phyloP scores from a whole-genome alignment of 352 stramenopile species.

The Pythium rhizo-oryzae region DNA sequence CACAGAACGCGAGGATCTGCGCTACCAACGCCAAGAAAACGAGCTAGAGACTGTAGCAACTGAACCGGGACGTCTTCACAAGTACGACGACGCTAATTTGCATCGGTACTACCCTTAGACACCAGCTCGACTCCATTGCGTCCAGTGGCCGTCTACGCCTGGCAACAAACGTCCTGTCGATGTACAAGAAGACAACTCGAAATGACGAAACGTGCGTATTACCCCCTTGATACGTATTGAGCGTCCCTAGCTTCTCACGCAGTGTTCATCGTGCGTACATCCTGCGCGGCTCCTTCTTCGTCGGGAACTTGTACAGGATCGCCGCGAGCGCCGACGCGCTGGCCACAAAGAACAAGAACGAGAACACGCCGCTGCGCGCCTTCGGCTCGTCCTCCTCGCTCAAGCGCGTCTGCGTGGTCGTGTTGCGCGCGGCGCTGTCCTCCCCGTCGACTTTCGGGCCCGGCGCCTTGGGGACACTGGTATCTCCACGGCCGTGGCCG shows the following conservation, averaged over 20 bases:
- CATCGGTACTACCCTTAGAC: no score
- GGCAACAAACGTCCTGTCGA: no score
- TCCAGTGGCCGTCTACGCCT: no score
- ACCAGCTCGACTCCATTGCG: no score
- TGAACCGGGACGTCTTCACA: no score
- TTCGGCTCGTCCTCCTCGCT: slow-evolving; percentile 1
- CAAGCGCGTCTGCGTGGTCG: neutral
- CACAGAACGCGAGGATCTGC: no score
- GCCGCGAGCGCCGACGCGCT: slow-evolving; percentile 3
- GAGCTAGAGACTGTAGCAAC: no score
- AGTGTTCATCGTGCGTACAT: neutral
- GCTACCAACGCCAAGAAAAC: no score
- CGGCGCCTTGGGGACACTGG: neutral
- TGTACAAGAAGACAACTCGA: no score
- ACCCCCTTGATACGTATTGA: no score
- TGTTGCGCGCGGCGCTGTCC: neutral
- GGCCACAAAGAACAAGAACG: slow-evolving; percentile 10
- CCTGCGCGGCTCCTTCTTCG: slow-evolving; percentile 8
- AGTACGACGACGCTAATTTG: no score
- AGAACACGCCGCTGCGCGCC: slow-evolving; percentile 2
- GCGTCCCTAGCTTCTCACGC: neutral
- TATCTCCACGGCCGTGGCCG: neutral
- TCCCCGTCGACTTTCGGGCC: neutral
- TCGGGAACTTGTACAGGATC: slow-evolving; percentile 12
- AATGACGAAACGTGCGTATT: no score